Evolutionary conservation across 1,139 yeast species (phyloP).

Genomic region (Debaryomyces psychrophilus): DNA sequence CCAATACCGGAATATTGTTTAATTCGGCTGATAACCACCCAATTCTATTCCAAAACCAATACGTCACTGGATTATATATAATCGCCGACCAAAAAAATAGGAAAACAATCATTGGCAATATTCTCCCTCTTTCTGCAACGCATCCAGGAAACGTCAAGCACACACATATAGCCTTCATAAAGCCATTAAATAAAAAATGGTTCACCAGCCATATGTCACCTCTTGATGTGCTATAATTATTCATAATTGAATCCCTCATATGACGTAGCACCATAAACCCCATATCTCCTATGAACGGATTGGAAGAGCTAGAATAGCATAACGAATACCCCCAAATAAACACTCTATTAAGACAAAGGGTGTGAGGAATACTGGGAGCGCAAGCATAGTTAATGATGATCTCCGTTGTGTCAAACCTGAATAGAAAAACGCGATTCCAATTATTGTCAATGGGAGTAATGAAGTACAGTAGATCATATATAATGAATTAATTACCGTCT

Average conservation of each 20-base stretch:
- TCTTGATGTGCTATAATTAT: slow-evolving; percentile 36
- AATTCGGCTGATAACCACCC: slow-evolving; percentile 58
- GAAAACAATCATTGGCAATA: slow-evolving; percentile 56
- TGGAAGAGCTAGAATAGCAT: slow-evolving; percentile 45
- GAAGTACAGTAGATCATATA: slow-evolving; percentile 43
- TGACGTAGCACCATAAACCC: slow-evolving; percentile 46
- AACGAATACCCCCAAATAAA: slow-evolving; percentile 62
- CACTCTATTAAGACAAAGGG: slow-evolving; percentile 54
- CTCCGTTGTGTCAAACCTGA: slow-evolving; percentile 62
- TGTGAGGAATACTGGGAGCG: slow-evolving; percentile 48
- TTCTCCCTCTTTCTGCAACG: slow-evolving; percentile 59
- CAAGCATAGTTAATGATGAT: slow-evolving; percentile 57
- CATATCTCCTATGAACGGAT: slow-evolving; percentile 52
- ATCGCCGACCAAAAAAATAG: slow-evolving; percentile 56
- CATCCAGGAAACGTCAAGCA: slow-evolving; percentile 60
- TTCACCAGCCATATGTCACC: slow-evolving; percentile 44
- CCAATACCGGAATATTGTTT: slow-evolving; percentile 51
- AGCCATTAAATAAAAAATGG: slow-evolving; percentile 52
- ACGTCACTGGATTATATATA: slow-evolving; percentile 65
- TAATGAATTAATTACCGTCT: slow-evolving; percentile 37
- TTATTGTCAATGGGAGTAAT: slow-evolving; percentile 35
- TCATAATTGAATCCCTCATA: slow-evolving; percentile 26
- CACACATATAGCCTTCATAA: slow-evolving; percentile 56
- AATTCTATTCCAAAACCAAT: slow-evolving; percentile 65
- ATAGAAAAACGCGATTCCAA: slow-evolving; percentile 56